Base-by-base conservation (phyloP, 2,329 filamentous ascomycete genomes). In the Cordyceps tenuipes region DNA sequence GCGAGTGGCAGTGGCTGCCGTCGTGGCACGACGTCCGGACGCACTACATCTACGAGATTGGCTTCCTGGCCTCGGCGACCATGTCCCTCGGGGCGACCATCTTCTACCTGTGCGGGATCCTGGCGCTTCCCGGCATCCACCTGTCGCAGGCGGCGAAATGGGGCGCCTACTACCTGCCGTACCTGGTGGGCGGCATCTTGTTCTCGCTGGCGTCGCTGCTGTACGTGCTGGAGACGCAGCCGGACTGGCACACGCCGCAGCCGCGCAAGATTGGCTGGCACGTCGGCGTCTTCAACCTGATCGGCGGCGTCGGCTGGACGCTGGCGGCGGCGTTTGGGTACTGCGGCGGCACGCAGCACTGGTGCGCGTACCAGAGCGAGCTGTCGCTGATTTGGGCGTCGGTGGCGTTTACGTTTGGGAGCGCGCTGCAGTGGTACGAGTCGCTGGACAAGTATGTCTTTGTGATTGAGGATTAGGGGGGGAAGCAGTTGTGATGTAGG, bases 211-310 rank as follows among this genome's bases (percentile, higher is more conserved):
- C 75, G 5, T 75, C 77, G 21, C 66, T 73, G 3, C 70, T 88
- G 2, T 87, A 86, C 69, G 86, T 86, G 76, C 67, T 87, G 17
- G 85, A 88, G 69, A 86, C 82, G 1, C 84, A 88, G 69, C 66
- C 75, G 31, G 79, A 76, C 61, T 88, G 85, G 84, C 87, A 81
- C 64, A 71, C 73, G 12, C 84, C 85, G 0, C 80, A 82, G 0
- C 75, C 73, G 2, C 66, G 68, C 13, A 72, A 82, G 1, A 74
- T 88, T 2, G 85, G 85, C 2, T 88, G 84, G 85, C 83, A 87
- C 69, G 79, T 88, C 63, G 84, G 83, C 0, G 68, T 79, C 9
- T 87, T 83, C 82, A 88, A 87, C 66, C 67, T 85, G 7, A 72
- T 87, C 23, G 85, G 85, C 1, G 78, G 79, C 2, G 64, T 86